Evolutionary conservation across 176 grass and related monocot genomes (phyloP), one percentile per base, ranked within the genome.

Genomic region (Oryza officinalis): DNA sequence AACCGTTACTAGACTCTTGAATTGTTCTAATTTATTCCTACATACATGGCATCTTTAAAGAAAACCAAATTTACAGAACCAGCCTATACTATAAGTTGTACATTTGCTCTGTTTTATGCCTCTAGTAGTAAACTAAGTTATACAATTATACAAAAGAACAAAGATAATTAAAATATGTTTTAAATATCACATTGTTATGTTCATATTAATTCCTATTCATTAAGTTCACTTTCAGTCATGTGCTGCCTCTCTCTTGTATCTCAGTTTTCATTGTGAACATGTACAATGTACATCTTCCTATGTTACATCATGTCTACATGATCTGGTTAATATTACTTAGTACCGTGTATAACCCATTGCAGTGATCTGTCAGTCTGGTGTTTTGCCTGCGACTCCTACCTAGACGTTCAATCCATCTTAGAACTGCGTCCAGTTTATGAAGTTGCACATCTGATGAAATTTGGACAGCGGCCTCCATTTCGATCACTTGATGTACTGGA

Each of bases 351-450:
- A 59, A 86, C 38, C 23, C 71, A 86, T 88, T 72, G 59, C 87
- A 98, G 93, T 81, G 96, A 96, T 91, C 72, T 95, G 60, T 98
- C 93, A 47, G 89, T 98, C 22, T 98, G 93, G 93, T 98, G 91
- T 88, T 98, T 98, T 64, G 76, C 65, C 5, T 98, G 96, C 13
- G 93, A 98, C 77, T 90, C 96, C 14, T 98, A 98, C 83, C 91
- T 98, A 33, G 96, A 98, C 15, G 87, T 93, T 83, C 96, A 98
- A 90, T 69, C 85, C 54, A 96, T 98, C 78, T 78, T 54, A 69
- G 86, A 94, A 63, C 76, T 95, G 54, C 87, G 81, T 27, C 93
- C 91, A 66, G 87, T 92, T 81, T 98, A 95, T 89, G 93, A 98
- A 83, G 65, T 92, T 85, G 93, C 86, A 75, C 91, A 95, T 92